Evolutionary conservation across 164 flowering plant species (phyloP), one percentile per base, ranked within the genome.

Genomic region (Platanus orientalis): DNA sequence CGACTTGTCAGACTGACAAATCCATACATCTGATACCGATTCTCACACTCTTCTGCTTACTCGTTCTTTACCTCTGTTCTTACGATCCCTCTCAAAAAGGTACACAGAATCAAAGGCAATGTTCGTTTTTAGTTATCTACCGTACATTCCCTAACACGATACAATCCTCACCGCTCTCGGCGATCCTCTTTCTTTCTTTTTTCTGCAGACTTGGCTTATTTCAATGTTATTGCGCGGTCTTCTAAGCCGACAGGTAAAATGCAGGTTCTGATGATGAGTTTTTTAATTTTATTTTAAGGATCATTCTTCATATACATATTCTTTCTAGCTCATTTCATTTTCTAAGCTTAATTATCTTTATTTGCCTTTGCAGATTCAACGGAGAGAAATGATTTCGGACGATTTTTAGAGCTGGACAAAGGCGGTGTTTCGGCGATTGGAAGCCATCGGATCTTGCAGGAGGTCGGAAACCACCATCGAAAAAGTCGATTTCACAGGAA

Each of bases 11-110:
- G 7, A 64, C 80, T 7, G 82, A 85, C 58, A 79, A 66, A 56
- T 65, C 77, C 54, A 76, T 88, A 54, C 96, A 88, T 71, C 67
- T 82, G 54, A 83, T 86, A 17, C 96, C 96, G 0, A 27, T 84
- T 26, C 83, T 88, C 65, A 83, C 78, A 0, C 58, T 88, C 61
- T 24, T 83, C 69, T 88, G 92, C 73, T 80, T 88, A 70, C 75
- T 85, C 63, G 39, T 85, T 61, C 90, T 88, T 55, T 88, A 79
- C 54, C 83, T 88, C 74, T 72, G 64, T 61, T 88, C 95, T 48
- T 82, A 84, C 72, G 68, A 66, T 59, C 95, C 95, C 21, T 70
- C 89, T 39, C 85, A 44, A 50, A 71, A 76, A 63, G 90, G 95
- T 88, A n/a, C n/a, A 0, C 14, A 20, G 36, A 39, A 6, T 58